A percentile compares a stretch with the other conserved stretches of the same genome.
phyloP scores from a whole-genome alignment of 108 stramenopile genomes.

The Skeletonema menzelii region DNA sequence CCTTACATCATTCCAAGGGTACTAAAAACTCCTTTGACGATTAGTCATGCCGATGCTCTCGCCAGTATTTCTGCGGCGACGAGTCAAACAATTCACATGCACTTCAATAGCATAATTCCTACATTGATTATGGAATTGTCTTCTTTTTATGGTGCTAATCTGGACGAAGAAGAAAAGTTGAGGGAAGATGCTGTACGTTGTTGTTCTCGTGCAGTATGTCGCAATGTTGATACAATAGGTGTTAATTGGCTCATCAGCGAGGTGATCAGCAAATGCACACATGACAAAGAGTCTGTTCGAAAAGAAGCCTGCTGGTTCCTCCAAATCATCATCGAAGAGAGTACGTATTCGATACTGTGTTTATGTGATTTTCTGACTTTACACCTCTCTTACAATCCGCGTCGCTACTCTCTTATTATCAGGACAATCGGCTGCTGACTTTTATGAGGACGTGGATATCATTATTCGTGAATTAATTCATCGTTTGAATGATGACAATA shows the following conservation, averaged over 20 bases:
- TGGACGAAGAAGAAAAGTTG: conserved; percentile 56
- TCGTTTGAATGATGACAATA: conserved; percentile 89
- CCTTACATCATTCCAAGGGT: conserved; percentile 94
- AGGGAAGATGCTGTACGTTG: conserved; percentile 61
- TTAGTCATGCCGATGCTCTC: conserved; percentile 86
- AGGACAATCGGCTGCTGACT: conserved; percentile 87
- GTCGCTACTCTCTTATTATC: conserved; percentile 6
- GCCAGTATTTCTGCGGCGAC: conserved; percentile 89
- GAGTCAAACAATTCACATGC: conserved; percentile 79
- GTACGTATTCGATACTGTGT: conserved; percentile 53
- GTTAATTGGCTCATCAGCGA: conserved; percentile 84
- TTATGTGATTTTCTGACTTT: background rate
- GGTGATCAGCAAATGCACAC: conserved; percentile 70
- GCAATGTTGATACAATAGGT: conserved; percentile 69
- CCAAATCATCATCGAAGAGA: conserved; percentile 71
- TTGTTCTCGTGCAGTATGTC: conserved; percentile 66
- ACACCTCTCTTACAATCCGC: conserved; percentile 19
- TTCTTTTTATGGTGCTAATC: conserved; percentile 42
- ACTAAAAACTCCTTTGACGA: conserved; percentile 77
- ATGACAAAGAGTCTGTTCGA: conserved; percentile 74
- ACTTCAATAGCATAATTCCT: conserved; percentile 83
- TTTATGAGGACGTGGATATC: conserved; percentile 83
- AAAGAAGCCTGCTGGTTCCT: conserved; percentile 80
- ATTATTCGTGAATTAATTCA: conserved; percentile 90
- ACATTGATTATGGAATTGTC: conserved; percentile 70